Evolutionary conservation across 495 filamentous ascomycete genomes (phyloP), one percentile per base, ranked within the genome.

Genomic region (Astrocystis sublimbata): DNA sequence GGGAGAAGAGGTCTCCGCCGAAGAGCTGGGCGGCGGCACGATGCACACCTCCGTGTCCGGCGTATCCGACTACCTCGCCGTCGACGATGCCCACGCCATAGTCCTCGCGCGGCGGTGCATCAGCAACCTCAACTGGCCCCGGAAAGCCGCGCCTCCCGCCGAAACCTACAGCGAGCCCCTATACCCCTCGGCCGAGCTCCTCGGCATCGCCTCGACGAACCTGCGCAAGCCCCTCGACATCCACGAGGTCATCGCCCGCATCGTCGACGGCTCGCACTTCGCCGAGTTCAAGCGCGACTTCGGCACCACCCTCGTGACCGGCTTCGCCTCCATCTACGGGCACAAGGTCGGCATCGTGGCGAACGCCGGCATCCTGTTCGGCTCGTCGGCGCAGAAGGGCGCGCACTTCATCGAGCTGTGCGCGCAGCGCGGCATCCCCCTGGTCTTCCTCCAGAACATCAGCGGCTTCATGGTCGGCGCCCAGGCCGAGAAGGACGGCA

Each of bases 351-450:
- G 94, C 51, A 97, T 98, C 63, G 79, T 98, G 5, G 94, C 93
- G 52, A 98, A 98, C 80, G 96, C 98, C 70, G 96, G 96, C 52
- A 96, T 98, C 65, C 81, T 98, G n/a, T 97, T 97, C 83, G 93
- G 91, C 38, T 86, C 90, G 66, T 91, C 89, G 15, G 86, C 91
- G 3, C 84, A 97, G 49, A 98, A 98, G 75, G 94, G 94, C 10
- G 92, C 94, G 4, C 94, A 98, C 75, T 98, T 98, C 76, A 96
- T 98, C 71, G 91, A 98, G 74, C 87, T 98, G n/a, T 97, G 94
- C 78, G 85, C 87, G 6, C 91, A 98, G 74, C 89, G 96, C 52
- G 83, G 87, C 24, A 91, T 98, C 50, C 93, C 94, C 15, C 79
- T 98, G 0, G 78, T 98, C 31, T 98, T 98, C 75, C 76, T 98